Evolutionary conservation across 352 stramenopile genomes (phyloP), one percentile per base, ranked within the genome.

Genomic region (Pythium pyrilobum): DNA sequence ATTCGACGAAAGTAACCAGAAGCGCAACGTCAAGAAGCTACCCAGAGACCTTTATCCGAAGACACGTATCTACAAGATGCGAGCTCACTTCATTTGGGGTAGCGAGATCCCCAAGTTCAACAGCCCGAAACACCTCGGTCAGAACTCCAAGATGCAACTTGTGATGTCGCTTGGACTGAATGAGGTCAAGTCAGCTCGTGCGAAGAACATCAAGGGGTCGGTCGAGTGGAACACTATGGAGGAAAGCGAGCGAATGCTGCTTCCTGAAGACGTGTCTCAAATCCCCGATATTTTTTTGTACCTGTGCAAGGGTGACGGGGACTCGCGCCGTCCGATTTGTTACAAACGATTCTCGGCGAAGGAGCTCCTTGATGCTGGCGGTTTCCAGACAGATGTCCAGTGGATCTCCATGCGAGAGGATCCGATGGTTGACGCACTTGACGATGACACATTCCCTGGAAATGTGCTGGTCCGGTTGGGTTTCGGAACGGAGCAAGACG

Each of bases 251-350:
- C 85, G 82, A 37, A 85, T 92, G 63, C 44, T 87, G 21, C 59
- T 94, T 1, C 74, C 77, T 4, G 74, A 88, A 52, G 74, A 90
- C 20, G 39, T 89, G 9, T 68, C 64, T 0, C 81, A 95, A 57
- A 80, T 97, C 10, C 87, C 87, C 3, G 86, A 96, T 38, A 74
- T 96, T 41, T 96, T 96, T 52, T 59, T 96, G 51, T 93, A 96
- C 48, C 52, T 96, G 27, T 88, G 79, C 62, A 72, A 71, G 40
- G 79, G 81, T 41, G 76, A 89, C 36, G 74, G 75, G 16, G 76
- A 83, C 25, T 77, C 65, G 8, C 65, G 79, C 2, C 77, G 74
- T n/a, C 64, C 68, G 0, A 66, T 96, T 23, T 94, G 78, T 38
- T 96, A 81, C 60, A 76, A 76, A 27, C 85, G 88, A 9, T 92